A percentile compares a stretch with the other conserved stretches of the same genome.
Conservation (phyloP, 352 stramenopile genomes). For the Phytophthora brassicae region DNA sequence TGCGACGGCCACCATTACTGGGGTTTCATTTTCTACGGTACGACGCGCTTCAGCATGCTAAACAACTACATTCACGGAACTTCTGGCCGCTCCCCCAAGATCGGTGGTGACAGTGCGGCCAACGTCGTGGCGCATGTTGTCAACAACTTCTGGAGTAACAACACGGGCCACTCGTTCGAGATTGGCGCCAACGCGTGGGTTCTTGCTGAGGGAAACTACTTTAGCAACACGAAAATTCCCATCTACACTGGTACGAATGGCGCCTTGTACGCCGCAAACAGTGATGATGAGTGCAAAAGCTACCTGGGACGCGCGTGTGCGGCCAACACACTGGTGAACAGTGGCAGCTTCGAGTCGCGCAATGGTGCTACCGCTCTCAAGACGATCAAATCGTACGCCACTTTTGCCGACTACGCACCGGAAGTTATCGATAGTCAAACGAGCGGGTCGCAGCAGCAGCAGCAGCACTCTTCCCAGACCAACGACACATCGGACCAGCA, state of each 20-base stretch:
- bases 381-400: conserved; percentile 13
- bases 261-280: conserved; percentile 13
- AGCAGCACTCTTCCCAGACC: not conserved
- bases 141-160: conserved; percentile 45
- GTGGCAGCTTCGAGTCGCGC: conserved; percentile 18
- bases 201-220: conserved; percentile 46
- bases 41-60: conserved; percentile 37
- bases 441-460: conserved; percentile 7
- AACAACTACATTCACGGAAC: conserved; percentile 42
- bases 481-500: not conserved
- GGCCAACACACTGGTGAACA: conserved; percentile 23
- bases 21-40: conserved; percentile 45
- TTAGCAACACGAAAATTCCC: conserved; percentile 31
- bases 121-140: conserved; percentile 29
- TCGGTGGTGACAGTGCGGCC: conserved; percentile 14
- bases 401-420: conserved; percentile 9
- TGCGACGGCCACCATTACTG: conserved; percentile 60
- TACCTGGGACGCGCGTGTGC: conserved; percentile 19
- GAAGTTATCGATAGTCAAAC: not conserved
- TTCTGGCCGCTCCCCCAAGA: conserved; percentile 35
- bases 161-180: conserved; percentile 37
- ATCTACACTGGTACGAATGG: conserved; percentile 17
- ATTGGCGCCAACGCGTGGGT: conserved; percentile 20
- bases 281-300: conserved; percentile 16
- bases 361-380: conserved; percentile 21